These are phyloP conservation scores for Choiromyces venosus DNA, from an alignment of 495 filamentous ascomycete species.

Conservation along the genomic window DNA sequence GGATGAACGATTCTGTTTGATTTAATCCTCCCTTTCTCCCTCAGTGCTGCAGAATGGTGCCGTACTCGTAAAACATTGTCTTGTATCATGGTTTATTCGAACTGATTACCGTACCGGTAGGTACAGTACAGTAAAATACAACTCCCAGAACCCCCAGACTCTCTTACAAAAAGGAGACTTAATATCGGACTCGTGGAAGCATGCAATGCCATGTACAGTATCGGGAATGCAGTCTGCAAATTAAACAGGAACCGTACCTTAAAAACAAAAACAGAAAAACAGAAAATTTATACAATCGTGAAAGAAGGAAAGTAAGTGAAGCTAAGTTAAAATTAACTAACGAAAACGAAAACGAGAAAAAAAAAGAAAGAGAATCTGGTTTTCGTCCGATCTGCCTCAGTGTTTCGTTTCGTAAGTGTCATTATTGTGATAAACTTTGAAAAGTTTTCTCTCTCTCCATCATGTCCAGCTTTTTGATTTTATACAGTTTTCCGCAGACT, in stretches of 20 bases:
- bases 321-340: too few relatives aligned
- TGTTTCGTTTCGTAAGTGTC: background rate
- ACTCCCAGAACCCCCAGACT: background rate
- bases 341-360: too few relatives aligned
- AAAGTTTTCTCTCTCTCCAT: background rate
- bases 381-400: background rate
- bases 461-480: background rate
- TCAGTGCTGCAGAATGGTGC: background rate
- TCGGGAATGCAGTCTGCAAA: background rate
- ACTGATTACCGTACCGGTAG: background rate
- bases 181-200: background rate
- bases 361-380: background rate
- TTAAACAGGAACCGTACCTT: background rate
- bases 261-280: background rate
- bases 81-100: background rate
- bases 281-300: background rate
- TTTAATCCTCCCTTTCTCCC: background rate
- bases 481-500: too few relatives aligned
- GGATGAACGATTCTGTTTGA: background rate
- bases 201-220: background rate
- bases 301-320: background rate
- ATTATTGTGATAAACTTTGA: background rate
- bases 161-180: background rate
- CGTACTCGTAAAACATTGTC: background rate
- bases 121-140: background rate